Percentiles rank a stretch among this genome's conserved stretches.
Conservation (phyloP, 495 filamentous ascomycete species). For the Articulospora tetracladia region DNA sequence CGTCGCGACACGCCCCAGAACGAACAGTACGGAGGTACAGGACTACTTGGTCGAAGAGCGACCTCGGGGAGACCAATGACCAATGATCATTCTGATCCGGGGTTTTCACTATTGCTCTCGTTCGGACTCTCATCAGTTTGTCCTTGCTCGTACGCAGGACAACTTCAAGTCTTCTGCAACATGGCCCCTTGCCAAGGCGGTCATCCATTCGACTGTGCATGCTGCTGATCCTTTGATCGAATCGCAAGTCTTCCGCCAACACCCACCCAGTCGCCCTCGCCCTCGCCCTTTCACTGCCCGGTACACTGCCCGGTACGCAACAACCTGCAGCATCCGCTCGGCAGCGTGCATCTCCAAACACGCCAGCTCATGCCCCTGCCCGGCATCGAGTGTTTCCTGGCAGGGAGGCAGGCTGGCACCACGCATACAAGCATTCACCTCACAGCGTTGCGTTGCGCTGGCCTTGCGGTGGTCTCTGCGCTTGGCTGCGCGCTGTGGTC, state of each 20-base stretch:
- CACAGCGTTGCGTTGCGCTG: constrained; percentile 10
- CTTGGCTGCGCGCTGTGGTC: not conserved
- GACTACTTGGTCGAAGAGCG: no score
- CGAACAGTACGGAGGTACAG: no score
- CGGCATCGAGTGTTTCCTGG: constrained; percentile 22
- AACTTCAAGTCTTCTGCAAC: not conserved
- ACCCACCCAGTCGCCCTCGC: not conserved
- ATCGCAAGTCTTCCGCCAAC: constrained; percentile 6
- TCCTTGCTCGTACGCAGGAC: not conserved
- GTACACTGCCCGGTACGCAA: not conserved
- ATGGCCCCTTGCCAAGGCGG: not conserved
- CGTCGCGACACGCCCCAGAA: no score
- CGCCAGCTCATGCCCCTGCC: constrained; percentile 7
- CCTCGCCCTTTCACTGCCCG: no score
- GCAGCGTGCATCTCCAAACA: constrained; percentile 19
- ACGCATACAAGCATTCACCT: no score
- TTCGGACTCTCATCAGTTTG: not conserved
- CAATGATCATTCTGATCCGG: not conserved
- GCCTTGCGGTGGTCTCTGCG: not conserved
- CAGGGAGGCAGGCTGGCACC: no score
- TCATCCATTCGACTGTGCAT: not conserved
- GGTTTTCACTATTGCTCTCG: not conserved
- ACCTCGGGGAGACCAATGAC: no score
- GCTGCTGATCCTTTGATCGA: not conserved
- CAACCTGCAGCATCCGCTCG: constrained; percentile 8